Conservation (phyloP, 345 rosid species). For the Mercurialis annua region DNA sequence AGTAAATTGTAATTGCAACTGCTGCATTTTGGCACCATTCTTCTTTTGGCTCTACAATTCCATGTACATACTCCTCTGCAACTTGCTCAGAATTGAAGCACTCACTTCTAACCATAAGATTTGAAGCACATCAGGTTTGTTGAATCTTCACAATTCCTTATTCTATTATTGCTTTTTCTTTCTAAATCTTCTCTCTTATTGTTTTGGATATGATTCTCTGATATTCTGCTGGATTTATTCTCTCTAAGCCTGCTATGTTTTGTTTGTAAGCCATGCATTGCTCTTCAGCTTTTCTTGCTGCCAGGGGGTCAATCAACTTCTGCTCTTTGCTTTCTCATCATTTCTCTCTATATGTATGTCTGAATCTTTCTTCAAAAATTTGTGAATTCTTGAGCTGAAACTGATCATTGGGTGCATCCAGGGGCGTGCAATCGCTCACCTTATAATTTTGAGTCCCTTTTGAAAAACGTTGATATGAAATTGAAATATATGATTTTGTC, state of each 20-base stretch:
- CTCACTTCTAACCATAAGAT: slow-evolving; percentile 27
- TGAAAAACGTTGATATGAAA: too few species aligned
- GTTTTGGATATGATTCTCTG: neutral
- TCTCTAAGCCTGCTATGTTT: neutral
- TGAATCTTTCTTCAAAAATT: too few species aligned
- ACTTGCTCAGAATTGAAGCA: slow-evolving; percentile 12
- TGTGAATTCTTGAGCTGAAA: too few species aligned
- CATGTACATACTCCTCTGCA: slow-evolving; percentile 4
- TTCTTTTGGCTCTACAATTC: neutral
- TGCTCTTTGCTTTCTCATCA: neutral
- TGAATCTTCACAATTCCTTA: slow-evolving; percentile 19
- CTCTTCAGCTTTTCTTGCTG: slow-evolving; percentile 6
- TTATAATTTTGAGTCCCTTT: too few species aligned
- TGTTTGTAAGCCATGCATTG: slow-evolving; percentile 11
- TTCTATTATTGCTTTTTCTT: slow-evolving; percentile 21
- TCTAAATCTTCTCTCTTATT: slow-evolving; percentile 1
- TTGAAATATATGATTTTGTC: too few species aligned
- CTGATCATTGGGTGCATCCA: too few species aligned
- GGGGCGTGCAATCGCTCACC: too few species aligned
- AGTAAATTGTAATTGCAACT: slow-evolving; percentile 10
- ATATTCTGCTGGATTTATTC: neutral
- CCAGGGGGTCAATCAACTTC: slow-evolving; percentile 1
- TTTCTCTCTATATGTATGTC: too few species aligned
- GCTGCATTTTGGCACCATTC: neutral
- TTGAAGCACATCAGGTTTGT: slow-evolving; percentile 32